Conservation (phyloP, 345 rosid species). For the Passiflora organensis region DNA sequence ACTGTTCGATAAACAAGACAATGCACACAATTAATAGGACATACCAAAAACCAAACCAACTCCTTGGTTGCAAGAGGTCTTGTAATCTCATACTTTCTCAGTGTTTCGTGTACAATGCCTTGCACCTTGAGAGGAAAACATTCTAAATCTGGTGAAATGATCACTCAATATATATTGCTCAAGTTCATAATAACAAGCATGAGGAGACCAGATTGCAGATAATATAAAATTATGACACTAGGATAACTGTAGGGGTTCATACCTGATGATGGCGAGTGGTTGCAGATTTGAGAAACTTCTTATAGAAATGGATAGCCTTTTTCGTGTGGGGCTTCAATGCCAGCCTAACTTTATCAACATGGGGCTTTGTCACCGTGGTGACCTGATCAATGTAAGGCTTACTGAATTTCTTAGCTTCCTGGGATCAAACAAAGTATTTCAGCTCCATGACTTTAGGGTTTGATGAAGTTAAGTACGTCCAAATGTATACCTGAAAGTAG, state of each 20-base stretch:
- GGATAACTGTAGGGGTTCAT: neutral
- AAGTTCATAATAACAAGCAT: no score
- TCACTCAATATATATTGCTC: no score
- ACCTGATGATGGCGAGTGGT: conserved; percentile 89
- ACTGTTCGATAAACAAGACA: neutral
- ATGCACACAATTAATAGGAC: conserved; percentile 11
- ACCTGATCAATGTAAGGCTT: conserved; percentile 88
- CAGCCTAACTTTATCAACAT: conserved; percentile 60
- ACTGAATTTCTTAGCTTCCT: conserved; percentile 85
- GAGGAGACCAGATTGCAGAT: no score
- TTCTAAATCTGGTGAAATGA: no score
- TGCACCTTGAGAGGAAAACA: conserved; percentile 47
- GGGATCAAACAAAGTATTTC: conserved; percentile 15
- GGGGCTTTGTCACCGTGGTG: conserved; percentile 79
- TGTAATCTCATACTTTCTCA: conserved; percentile 72
- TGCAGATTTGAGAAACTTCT: conserved; percentile 75
- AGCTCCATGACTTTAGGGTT: conserved; percentile 7
- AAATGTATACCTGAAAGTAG: conserved; percentile 62
- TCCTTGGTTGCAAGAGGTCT: conserved; percentile 85
- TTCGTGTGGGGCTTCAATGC: conserved; percentile 75
- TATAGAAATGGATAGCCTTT: conserved; percentile 51
- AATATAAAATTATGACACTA: no score
- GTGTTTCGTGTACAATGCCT: conserved; percentile 50
- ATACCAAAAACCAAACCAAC: conserved; percentile 88
- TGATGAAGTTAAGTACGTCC: neutral